Base-by-base conservation (phyloP, 108 stramenopile species). In the Discostella stelligeroides region DNA sequence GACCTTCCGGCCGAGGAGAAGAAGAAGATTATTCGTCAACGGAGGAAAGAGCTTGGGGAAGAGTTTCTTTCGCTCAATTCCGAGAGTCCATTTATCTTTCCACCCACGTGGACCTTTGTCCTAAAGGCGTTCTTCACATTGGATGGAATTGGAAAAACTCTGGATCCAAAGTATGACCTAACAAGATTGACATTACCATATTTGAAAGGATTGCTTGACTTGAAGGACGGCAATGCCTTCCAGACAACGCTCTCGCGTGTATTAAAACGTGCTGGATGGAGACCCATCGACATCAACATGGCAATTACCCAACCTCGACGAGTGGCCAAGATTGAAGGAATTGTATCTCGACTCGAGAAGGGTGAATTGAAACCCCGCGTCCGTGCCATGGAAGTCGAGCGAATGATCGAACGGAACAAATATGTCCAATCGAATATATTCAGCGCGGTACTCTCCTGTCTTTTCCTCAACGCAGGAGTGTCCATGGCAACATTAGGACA, bases 71-170 rank as follows among this genome's bases (percentile, higher is more conserved):
- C 95, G 10, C 58, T 94, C 79, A 94, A 96, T 68, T 82, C 89
- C 13, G 95, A 96, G 68, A 84, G 82, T 54, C 95, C 97, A 7
- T 97, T 98, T 55, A 85, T 97, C 46, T 98, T 98, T 64, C 98
- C 98, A 46, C 96, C 98, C 0, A 97, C 96, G 10, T 98, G 97
- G 94, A 98, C 98, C 3, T 98, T 98, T 81, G 96, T 98, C 25
- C 91, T 98, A 54, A 85, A 97, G 29, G 98, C 98, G 3, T 96
- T 98, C 73, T 97, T 97, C 53, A 90, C 95, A n/a, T 42, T 98
- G 17, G 98, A 98, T 75, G 98, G 98, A 27, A 98, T 98, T 63
- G 98, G 98, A 41, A 98, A 98, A 73, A 94, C 91, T 8, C 72
- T 98, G 58, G 95, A 98, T 71, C 85, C 87, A 28, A 84, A 87